phyloP scores from a whole-genome alignment of 768 basidiomycete species.

The Boletus coccyginus region DNA sequence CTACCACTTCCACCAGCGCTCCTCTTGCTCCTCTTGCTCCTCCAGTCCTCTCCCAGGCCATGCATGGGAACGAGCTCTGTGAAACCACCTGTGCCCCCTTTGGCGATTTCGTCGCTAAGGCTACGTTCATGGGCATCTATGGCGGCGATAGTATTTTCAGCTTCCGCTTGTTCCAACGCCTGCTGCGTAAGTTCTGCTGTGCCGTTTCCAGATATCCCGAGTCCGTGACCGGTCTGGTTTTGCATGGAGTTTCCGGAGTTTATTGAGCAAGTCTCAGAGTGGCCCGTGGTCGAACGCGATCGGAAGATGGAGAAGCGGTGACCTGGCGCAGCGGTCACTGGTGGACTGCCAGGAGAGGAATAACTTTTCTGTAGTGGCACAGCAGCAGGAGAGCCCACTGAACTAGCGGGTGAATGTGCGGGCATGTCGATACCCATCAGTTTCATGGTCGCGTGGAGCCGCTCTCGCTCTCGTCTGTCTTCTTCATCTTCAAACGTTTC shows the following conservation, averaged over 20 bases:
- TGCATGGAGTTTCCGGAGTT: conserved; percentile 41
- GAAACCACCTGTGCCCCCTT: conserved; percentile 70
- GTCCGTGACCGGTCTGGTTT: conserved; percentile 34
- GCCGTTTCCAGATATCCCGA: conserved; percentile 27
- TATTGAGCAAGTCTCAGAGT: conserved; percentile 48
- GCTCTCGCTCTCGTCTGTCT: conserved; percentile 81
- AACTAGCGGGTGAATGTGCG: conserved; percentile 37
- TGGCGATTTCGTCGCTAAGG: conserved; percentile 71
- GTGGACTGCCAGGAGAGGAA: conserved; percentile 36
- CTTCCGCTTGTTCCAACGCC: conserved; percentile 76
- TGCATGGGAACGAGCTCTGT: conserved; percentile 66
- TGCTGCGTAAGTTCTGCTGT: conserved; percentile 61
- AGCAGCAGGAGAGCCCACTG: conserved; percentile 27
- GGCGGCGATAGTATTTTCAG: conserved; percentile 70
- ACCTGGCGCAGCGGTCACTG: conserved; percentile 26
- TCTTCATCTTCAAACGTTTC: conserved; percentile 93
- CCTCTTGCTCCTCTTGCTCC: conserved; percentile 46
- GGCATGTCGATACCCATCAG: conserved; percentile 87
- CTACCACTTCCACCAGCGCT: conserved; percentile 68
- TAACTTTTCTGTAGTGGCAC: conserved; percentile 40
- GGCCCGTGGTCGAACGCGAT: conserved; percentile 40
- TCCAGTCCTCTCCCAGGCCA: conserved; percentile 46
- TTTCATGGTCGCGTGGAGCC: conserved; percentile 88
- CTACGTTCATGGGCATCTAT: conserved; percentile 76
- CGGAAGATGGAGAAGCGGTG: conserved; percentile 75